A percentile compares a stretch with the other conserved stretches of the same genome.
phyloP scores from a whole-genome alignment of 495 filamentous ascomycete species.

The Neurospora hispaniola region DNA sequence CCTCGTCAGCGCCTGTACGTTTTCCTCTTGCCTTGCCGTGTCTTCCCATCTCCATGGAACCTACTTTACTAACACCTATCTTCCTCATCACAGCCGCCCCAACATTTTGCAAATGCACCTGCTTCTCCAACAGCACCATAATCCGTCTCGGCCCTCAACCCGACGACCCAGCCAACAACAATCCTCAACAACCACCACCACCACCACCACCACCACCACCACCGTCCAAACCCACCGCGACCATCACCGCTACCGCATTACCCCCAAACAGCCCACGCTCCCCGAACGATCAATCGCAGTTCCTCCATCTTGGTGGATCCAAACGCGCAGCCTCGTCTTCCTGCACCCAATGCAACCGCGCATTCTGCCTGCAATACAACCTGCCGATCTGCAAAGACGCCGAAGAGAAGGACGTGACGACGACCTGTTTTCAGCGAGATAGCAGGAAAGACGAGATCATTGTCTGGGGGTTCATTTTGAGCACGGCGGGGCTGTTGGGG shows the following conservation, averaged over 20 bases:
- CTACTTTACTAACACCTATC: constrained; percentile 5
- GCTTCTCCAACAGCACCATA: constrained; percentile 83
- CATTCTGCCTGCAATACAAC: constrained; percentile 78
- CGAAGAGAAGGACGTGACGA: constrained; percentile 77
- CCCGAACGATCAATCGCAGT: not conserved
- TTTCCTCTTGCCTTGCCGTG: not conserved
- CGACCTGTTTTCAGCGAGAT: constrained; percentile 89
- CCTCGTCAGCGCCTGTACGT: constrained; percentile 28
- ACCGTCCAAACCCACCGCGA: constrained; percentile 6
- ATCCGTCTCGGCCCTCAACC: constrained; percentile 53
- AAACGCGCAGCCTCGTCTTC: constrained; percentile 23
- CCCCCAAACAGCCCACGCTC: not conserved
- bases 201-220: constrained; percentile 9
- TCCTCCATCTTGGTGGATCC: not conserved
- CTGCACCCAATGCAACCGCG: constrained; percentile 83
- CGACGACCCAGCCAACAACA: constrained; percentile 11
- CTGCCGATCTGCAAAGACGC: constrained; percentile 77
- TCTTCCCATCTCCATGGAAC: not conserved
- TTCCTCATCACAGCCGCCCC: constrained; percentile 41
- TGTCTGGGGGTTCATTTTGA: constrained; percentile 83
- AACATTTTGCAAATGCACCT: constrained; percentile 97
- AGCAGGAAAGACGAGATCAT: constrained; percentile 82
- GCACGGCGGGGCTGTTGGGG: constrained; percentile 68
- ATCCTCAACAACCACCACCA: constrained; percentile 9
- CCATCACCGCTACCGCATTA: not conserved